Evolutionary conservation across 2,329 filamentous ascomycete genomes (phyloP), one percentile per base, ranked within the genome.

Genomic region (Verticillium nonalfalfae): DNA sequence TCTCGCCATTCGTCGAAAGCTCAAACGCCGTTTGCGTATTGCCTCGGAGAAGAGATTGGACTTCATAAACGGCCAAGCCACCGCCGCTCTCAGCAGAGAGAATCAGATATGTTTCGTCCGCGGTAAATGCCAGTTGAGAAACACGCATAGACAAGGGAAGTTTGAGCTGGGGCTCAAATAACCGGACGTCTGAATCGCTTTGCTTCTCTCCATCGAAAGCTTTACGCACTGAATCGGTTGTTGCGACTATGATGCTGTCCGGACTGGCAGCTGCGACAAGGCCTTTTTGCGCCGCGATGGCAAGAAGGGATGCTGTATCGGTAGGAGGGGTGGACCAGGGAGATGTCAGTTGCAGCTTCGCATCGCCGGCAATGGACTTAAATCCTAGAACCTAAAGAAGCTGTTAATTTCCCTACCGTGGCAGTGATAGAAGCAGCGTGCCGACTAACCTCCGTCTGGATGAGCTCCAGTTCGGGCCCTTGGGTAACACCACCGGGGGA

Each of bases 231-330:
- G 87, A 83, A 60, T 93, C 87, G 14, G 94, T 96, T 2, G 84
- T 87, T 38, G 91, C 86, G 62, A 99, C 76, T 62, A 91, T 80
- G 55, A 99, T 82, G 58, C 83, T 83, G 69, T 96, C 88, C 40
- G 94, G 94, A 15, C 91, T 90, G 58, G 91, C 95, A 57, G 93
- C 95, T 35, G 94, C 94, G 60, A 97, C 81, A 26, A 99, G 82
- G 50, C 92, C 92, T 74, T 87, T 88, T 63, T 82, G 85, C 36
- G 91, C 88, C 60, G 94, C 93, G 66, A 98, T 84, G 71, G 89
- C 90, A 64, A 99, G 81, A 40, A 99, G 87, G 2, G 91, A 96
- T 13, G 92, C 87, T 55, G 89, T 92, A 4, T 90, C 81, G 2
- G 89, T 81, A 36, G 95, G 94, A 31, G 90, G 81, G 40, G 84